Conservation (phyloP, 2,329 filamentous ascomycete species). For the Trichoderma sp. region DNA sequence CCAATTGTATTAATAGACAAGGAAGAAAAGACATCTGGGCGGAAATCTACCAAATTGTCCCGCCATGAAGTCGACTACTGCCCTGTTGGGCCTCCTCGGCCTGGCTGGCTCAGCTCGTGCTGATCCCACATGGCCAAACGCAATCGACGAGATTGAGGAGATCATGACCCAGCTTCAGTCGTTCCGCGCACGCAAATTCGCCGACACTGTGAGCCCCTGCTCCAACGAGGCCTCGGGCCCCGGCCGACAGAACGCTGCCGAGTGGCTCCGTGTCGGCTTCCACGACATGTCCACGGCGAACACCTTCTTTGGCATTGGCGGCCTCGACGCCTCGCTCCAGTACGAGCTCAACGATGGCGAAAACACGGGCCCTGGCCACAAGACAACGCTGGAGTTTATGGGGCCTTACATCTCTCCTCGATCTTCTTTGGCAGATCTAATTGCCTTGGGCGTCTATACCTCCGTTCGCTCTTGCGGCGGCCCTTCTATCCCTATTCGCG, state of each 20-base stretch:
- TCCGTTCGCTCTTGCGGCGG: constrained; percentile 62
- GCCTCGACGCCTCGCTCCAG: constrained; percentile 61
- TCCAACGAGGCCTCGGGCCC: constrained; percentile 53
- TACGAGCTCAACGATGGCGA: constrained; percentile 59
- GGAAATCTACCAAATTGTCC: not conserved
- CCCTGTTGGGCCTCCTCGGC: constrained; percentile 42
- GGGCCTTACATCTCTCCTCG: constrained; percentile 53
- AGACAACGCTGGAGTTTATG: constrained; percentile 55
- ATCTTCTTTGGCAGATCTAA: constrained; percentile 58
- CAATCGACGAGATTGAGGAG: constrained; percentile 63
- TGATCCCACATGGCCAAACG: constrained; percentile 62
- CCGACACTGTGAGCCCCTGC: constrained; percentile 59
- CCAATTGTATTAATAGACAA: not conserved
- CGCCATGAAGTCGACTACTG: constrained; percentile 30
- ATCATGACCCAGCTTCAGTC: constrained; percentile 62
- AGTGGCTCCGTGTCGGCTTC: constrained; percentile 63
- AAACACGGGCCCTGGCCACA: constrained; percentile 58
- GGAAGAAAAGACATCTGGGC: not conserved
- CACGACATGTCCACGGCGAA: constrained; percentile 63
- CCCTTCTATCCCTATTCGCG: constrained; percentile 53
- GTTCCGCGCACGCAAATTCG: constrained; percentile 57
- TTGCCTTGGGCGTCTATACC: constrained; percentile 60
- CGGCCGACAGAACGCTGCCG: constrained; percentile 60
- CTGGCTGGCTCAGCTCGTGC: constrained; percentile 41
- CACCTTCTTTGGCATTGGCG: constrained; percentile 49